Evolutionary conservation across 2,329 filamentous ascomycete species (phyloP), one percentile per base, ranked within the genome.

Genomic region (Xylariaceae sp.): DNA sequence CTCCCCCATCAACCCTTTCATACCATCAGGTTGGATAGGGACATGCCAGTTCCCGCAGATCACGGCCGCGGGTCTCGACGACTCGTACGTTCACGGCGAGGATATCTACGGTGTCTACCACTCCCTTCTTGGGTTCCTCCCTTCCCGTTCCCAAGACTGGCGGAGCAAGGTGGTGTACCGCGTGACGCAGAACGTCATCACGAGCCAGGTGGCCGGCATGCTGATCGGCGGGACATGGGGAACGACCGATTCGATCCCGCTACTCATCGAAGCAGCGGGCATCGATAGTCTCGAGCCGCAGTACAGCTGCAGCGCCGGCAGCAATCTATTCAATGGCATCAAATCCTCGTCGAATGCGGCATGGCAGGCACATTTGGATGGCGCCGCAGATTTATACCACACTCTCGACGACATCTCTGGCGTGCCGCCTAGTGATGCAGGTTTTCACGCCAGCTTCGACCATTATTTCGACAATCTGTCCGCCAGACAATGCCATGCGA

Each of bases 401-500:
- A 73, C 72, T 0, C 82, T 95, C 0, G 91, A 95, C 67, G 71
- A 76, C 37, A 81, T 94, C 41, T 91, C 88, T 0, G 88, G 88
- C 26, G 82, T 95, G 1, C 69, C 80, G 0, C 60, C 78, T 0
- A 73, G 73, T 29, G 82, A 87, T 58, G 68, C 70, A 0, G 87
- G 79, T 3, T 95, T 91, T 78, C 90, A 94, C 68, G 79, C 74
- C 36, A 87, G 82, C 50, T 87, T 89, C 66, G 91, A 95, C 69
- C 91, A 92, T 73, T 95, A 95, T 76, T 95, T 87, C 67, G 91
- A 95, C 71, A 95, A 92, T 67, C 81, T 95, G 1, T 92, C 89
- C 0, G 87, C 90, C 0, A 82, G 90, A 0, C 87, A 92, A 69
- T 95, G 91, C 71, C 90, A 95, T 69, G 76, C 73, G 16, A 90